These are phyloP conservation scores for Lactuca saligna DNA, from an alignment of 129 eudicot species.

Conservation along the genomic window DNA sequence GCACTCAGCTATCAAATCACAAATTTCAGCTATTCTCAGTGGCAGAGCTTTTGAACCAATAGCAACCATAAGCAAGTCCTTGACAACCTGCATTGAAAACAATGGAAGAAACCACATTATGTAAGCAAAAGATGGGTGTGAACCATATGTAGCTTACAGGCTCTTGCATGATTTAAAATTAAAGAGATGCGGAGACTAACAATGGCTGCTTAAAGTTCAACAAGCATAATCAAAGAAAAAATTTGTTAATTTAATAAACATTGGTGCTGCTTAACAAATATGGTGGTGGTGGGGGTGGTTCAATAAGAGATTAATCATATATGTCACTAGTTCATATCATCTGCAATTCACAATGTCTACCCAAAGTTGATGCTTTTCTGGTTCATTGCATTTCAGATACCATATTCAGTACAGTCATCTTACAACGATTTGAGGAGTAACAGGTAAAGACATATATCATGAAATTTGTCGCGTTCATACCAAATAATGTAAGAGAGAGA, in stretches of 20 bases:
- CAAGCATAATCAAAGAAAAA: no score
- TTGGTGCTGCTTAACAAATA: no score
- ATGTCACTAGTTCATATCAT: no score
- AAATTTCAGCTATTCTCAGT: conserved; percentile 31
- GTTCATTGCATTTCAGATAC: neutral
- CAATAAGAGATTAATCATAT: no score
- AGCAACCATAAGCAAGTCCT: conserved; percentile 44
- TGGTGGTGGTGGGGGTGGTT: no score
- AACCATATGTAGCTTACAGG: neutral
- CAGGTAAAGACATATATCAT: neutral
- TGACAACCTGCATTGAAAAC: neutral
- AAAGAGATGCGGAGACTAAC: no score
- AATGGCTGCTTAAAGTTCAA: no score
- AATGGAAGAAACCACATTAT: neutral
- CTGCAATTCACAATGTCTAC: neutral
- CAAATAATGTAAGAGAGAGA: neutral
- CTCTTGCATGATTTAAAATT: no score
- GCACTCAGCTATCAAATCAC: conserved; percentile 24
- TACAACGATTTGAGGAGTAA: neutral
- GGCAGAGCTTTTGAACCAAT: conserved; percentile 49
- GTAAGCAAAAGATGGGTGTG: no score
- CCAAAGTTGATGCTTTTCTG: neutral
- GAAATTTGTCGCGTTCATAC: neutral
- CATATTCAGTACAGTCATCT: neutral
- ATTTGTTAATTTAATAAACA: no score